These are phyloP conservation scores for Epichloe coenophiala DNA, from an alignment of 2,329 filamentous ascomycete genomes.

Conservation along the genomic window DNA sequence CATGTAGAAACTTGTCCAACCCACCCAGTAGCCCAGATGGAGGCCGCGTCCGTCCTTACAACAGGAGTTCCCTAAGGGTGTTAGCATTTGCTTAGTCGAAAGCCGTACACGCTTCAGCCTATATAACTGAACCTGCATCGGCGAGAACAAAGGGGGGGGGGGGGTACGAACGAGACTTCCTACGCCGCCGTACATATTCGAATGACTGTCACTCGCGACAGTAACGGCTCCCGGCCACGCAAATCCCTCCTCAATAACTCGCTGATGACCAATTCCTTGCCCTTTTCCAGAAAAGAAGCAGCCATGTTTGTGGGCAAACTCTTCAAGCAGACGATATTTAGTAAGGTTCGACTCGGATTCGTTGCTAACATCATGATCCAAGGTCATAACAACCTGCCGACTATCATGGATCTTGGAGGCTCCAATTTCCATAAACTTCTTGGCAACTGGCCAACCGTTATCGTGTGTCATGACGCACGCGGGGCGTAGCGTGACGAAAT, in stretches of 20 bases:
- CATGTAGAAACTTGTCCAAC: not conserved
- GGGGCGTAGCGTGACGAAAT: conserved; percentile 70
- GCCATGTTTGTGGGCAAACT: conserved; percentile 67
- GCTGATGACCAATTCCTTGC: conserved; percentile 77
- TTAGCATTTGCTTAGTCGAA: conserved; percentile 17
- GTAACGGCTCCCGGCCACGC: conserved; percentile 71
- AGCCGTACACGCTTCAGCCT: no score
- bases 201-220: conserved; percentile 68
- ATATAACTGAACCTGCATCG: no score
- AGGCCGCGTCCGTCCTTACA: conserved; percentile 76
- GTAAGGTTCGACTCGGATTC: conserved; percentile 62
- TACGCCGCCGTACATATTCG: conserved; percentile 73
- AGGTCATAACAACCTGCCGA: conserved; percentile 64
- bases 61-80: conserved; percentile 43
- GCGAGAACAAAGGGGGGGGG: not conserved
- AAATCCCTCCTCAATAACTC: conserved; percentile 59
- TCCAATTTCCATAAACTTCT: conserved; percentile 69
- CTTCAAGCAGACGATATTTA: conserved; percentile 72
- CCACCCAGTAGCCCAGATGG: conserved; percentile 60
- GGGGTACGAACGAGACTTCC: conserved; percentile 42
- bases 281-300: conserved; percentile 62
- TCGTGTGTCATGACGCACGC: conserved; percentile 77
- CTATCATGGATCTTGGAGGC: conserved; percentile 57
- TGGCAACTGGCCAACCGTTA: conserved; percentile 62
- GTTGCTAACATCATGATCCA: conserved; percentile 87